Conservation (phyloP, 75 land plant genomes). For the Pseudotsuga menziesii region DNA sequence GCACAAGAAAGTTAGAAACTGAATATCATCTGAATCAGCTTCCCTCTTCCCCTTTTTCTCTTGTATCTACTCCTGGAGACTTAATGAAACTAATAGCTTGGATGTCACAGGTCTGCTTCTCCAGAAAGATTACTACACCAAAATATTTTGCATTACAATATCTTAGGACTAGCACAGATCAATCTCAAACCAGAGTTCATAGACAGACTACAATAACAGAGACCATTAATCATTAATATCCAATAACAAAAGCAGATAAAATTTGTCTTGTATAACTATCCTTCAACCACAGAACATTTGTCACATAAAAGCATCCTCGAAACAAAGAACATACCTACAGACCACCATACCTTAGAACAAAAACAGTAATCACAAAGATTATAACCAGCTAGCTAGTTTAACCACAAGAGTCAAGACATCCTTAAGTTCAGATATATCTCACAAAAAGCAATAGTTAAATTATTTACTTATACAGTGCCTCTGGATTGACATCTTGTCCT, state of each 20-base stretch:
- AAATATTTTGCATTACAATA: not conserved
- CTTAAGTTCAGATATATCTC: not conserved
- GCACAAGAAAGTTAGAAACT: not conserved
- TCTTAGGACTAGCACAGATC: not conserved
- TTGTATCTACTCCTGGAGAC: not conserved
- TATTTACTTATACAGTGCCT: not conserved
- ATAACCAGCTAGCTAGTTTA: conserved; percentile 1
- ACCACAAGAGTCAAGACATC: not conserved
- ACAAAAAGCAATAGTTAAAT: not conserved
- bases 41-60: not conserved
- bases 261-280: not conserved
- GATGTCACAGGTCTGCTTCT: not conserved
- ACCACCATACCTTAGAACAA: not conserved
- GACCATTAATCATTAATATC: not conserved
- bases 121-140: not conserved
- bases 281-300: not conserved
- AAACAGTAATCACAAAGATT: not conserved
- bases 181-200: not conserved
- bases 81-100: not conserved
- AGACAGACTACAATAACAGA: too few species aligned
- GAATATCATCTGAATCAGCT: not conserved
- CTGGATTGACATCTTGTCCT: not conserved
- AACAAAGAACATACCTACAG: not conserved
- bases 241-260: not conserved
- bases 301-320: not conserved